Percentiles rank a stretch among this genome's conserved stretches.
These are phyloP conservation scores for Apiospora kogelbergensis DNA, from an alignment of 2,329 filamentous ascomycete genomes.

Conservation along the genomic window DNA sequence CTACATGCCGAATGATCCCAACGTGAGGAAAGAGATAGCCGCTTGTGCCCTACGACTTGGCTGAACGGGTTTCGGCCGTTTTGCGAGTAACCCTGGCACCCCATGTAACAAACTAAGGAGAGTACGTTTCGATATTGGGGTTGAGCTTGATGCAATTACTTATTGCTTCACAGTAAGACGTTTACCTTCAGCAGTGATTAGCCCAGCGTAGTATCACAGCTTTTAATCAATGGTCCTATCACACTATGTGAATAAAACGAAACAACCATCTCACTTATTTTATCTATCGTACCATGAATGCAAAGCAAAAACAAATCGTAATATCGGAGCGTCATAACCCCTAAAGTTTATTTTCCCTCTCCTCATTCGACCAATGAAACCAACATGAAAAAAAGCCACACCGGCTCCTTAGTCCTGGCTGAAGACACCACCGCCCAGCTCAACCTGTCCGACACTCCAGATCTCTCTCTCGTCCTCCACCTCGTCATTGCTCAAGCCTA, in stretches of 20 bases:
- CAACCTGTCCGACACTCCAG: slow-evolving; percentile 91
- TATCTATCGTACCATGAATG: slow-evolving; percentile 2
- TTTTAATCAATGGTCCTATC: not conserved
- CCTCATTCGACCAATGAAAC: not conserved
- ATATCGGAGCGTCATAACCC: not conserved
- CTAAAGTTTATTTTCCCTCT: not conserved
- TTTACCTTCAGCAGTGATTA: not conserved
- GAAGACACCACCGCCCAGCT: slow-evolving; percentile 66
- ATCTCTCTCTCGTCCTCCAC: slow-evolving; percentile 92
- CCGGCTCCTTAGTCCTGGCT: slow-evolving; percentile 27
- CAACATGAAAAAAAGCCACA: not conserved
- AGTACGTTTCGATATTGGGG: not conserved
- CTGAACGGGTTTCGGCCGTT: not conserved
- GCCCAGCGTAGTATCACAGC: not conserved
- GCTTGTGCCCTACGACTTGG: slow-evolving; percentile 17
- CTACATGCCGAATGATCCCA: slow-evolving; percentile 24
- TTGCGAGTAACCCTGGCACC: not conserved
- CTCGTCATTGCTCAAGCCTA: slow-evolving; percentile 89
- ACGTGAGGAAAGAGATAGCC: slow-evolving; percentile 20
- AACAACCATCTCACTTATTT: not conserved
- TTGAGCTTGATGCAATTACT: not conserved
- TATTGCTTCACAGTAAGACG: too few relatives aligned
- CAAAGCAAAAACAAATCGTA: not conserved
- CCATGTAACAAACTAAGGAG: not conserved
- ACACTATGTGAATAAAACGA: not conserved